Base-by-base conservation (phyloP, 176 grass and related monocot species). In the Triticum monococcum region DNA sequence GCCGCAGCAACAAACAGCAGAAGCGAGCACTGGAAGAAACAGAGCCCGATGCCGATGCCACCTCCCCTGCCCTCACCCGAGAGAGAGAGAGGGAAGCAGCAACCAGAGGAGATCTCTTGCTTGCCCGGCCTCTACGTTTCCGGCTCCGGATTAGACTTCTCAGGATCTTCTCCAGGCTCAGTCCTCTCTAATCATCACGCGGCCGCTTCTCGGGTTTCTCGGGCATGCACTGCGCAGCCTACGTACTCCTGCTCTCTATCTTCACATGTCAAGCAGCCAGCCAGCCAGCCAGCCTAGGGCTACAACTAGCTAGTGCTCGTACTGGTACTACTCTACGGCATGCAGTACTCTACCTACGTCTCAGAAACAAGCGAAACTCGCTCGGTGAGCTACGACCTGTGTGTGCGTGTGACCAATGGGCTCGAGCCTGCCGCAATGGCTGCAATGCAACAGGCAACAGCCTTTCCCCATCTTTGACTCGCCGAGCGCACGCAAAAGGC, bases 391-490 rank as follows among this genome's bases (percentile, higher is more conserved):
- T 61, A 57, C 13, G 43, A 32, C 73, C 16, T 63, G 16, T 86
- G 63, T 6, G 8, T 86, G 63, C 28, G 28, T 6, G 14, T 24
- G 88, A 81, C 14, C 33, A 22, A 50, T 54, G 22, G 16, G 28
- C 22, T 33, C 56, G 41, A 74, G 75, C 46, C 50, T 43, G 35
- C 56, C 3, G 56, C 69, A 11, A n/a, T 64, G 73, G 76, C 70
- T 81, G 81, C 62, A 77, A 77, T 18, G 56, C 56, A 59, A 12
- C 41, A 43, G 41, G 41, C 41, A 43, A 22, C 86, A 54, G 76
- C 81, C 86, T 85, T 85, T 72, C 66, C 82, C 70, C 52, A 78
- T 85, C 77, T 88, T 91, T 91, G 86, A 91, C 90, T 54, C 63
- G 50, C 40, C 14, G 63, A 41, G 32, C 71, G 72, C 86, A 81